Percentiles rank a stretch among this genome's conserved stretches.
Conservation (phyloP, 345 rosid genomes). For the Stellera chamaejasme region DNA sequence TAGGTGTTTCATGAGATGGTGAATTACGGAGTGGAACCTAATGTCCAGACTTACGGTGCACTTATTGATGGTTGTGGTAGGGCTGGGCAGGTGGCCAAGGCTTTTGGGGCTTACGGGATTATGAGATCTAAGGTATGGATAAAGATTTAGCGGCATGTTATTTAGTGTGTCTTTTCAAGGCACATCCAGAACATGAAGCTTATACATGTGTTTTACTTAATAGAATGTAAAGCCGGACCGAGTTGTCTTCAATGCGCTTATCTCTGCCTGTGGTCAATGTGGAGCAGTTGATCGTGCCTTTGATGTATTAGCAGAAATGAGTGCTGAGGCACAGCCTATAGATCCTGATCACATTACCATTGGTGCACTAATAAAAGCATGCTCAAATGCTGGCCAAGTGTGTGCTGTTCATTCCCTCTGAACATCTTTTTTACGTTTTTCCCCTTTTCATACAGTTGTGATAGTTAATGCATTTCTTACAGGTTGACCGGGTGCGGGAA, state of each 20-base stretch:
- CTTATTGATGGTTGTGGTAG: slow-evolving; percentile 96
- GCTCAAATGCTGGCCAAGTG: slow-evolving; percentile 86
- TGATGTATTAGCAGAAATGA: slow-evolving; percentile 96
- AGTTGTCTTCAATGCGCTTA: slow-evolving; percentile 96
- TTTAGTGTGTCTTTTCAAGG: slow-evolving; percentile 14
- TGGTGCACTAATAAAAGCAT: slow-evolving; percentile 87
- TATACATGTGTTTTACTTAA: slow-evolving; percentile 54
- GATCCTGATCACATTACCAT: slow-evolving; percentile 92
- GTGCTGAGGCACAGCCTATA: slow-evolving; percentile 71
- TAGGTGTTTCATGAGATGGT: slow-evolving; percentile 95
- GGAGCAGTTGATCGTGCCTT: slow-evolving; percentile 99
- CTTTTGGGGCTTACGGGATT: slow-evolving; percentile 98
- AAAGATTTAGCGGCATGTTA: background rate
- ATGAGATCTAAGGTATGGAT: slow-evolving; percentile 84
- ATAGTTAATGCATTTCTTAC: slow-evolving; percentile 20
- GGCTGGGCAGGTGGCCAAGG: slow-evolving; percentile 95
- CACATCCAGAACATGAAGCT: slow-evolving; percentile 25
- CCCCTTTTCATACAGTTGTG: slow-evolving; percentile 5
- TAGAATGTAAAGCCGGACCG: slow-evolving; percentile 99
- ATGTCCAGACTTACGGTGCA: slow-evolving; percentile 88
- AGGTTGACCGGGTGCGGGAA: slow-evolving; percentile 81
- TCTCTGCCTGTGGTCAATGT: slow-evolving; percentile 89
- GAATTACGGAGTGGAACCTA: slow-evolving; percentile 86
- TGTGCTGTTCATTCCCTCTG: slow-evolving; percentile 14
- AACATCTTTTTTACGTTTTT: slow-evolving; percentile 8